Percentiles rank a stretch among this genome's conserved stretches.
Conservation (phyloP, 495 filamentous ascomycete genomes). For the Hypomontagnella submonticulosa region DNA sequence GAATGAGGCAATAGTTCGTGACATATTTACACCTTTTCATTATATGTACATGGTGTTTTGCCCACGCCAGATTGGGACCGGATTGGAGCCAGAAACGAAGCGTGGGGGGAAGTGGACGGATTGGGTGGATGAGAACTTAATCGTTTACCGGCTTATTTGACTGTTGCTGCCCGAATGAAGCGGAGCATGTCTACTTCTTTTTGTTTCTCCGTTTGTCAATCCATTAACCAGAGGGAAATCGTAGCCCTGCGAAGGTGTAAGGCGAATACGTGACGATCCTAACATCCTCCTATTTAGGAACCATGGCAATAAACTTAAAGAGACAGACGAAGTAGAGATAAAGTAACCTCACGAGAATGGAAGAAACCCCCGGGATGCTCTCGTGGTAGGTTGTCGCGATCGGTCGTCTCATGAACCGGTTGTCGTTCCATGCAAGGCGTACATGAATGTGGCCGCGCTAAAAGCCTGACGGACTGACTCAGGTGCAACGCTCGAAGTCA, state of each 20-base stretch:
- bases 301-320: background rate
- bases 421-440: conserved; percentile 28
- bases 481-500: conserved; percentile 49
- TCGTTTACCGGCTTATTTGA: conserved; percentile 53
- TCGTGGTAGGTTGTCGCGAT: conserved; percentile 4
- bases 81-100: conserved; percentile 29
- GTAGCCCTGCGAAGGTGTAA: conserved; percentile 23
- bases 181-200: conserved; percentile 42
- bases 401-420: conserved; percentile 27
- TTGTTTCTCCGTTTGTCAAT: conserved; percentile 46
- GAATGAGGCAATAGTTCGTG: conserved; percentile 13
- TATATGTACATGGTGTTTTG: conserved; percentile 11
- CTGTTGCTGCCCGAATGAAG: conserved; percentile 61
- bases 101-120: conserved; percentile 31
- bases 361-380: conserved; percentile 1
- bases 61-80: conserved; percentile 26
- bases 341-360: background rate
- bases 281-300: conserved; percentile 11
- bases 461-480: conserved; percentile 18
- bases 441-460: conserved; percentile 35
- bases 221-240: conserved; percentile 36
- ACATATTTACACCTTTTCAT: conserved; percentile 12
- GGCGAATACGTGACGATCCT: conserved; percentile 15
- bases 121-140: conserved; percentile 42
- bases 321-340: conserved; percentile 2